Base-by-base conservation (phyloP, 1,139 yeast genomes). In the Pichia sp. region DNA sequence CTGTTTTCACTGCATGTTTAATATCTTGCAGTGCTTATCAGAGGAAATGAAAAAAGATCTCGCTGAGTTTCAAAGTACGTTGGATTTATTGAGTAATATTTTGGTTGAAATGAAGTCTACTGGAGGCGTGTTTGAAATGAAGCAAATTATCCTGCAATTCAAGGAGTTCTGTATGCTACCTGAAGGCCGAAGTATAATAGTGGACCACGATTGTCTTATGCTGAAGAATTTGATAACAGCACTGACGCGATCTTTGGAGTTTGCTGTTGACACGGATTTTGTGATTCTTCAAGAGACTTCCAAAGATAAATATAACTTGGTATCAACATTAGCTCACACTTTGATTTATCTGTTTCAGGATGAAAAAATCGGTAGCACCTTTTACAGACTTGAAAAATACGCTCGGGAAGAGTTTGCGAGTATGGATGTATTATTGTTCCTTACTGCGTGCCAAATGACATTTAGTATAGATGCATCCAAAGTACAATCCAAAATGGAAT, bases 91-190 rank as follows among this genome's bases (percentile, higher is more conserved):
- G 16, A 50, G 17, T 59, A 54, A 12, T 16, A 47, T 51, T 45
- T 46, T 49, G 24, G 40, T 34, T 17, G 30, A 17, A 46, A 43
- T 48, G 58, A 52, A 12, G 24, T 31, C n/a, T 2, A 20, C 8
- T 53, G 67, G 67, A 57, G 62, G 30, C 1, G 3, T 49, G 3
- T 52, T 48, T 47, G 57, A 56, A 20, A 40, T 56, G 4, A 49
- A 31, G 38, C 59, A 56, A 38, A 29, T 54, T 14, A 9, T 56
- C 24, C 55, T 57, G 12, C 57, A 52, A 17, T 48, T 54, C 10
- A 49, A 49, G 16, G 50, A 48, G 8, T 54, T 30, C 17, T 54
- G 55, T 41, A 44, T 41, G 47, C 38, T 43, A 10, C 4, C 17
- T 16, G 52, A 52, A 24, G 33, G 50, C 10, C 50, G 48, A 44